Evolutionary conservation across 192 early-diverging fungal genomes (phyloP).

Genomic region (Rhizophagus clarus): DNA sequence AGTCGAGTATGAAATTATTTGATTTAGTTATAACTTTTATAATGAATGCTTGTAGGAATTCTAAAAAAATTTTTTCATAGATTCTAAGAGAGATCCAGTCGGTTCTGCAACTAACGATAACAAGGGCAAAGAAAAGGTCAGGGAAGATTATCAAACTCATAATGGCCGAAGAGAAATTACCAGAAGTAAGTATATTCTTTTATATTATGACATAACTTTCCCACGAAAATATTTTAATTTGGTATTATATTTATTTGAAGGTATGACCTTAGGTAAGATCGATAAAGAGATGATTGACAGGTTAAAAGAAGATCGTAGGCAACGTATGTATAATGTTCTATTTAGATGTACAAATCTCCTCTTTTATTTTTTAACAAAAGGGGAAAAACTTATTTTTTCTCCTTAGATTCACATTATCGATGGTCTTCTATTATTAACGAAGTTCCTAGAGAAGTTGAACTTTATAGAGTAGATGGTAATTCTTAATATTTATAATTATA

Average conservation of each 20-base stretch:
- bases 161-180: not conserved
- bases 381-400: not conserved
- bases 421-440: slow-evolving; percentile 14
- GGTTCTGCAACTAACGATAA: not conserved
- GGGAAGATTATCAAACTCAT: not conserved
- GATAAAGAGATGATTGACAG: not conserved
- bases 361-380: not conserved
- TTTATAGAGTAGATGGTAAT: not conserved
- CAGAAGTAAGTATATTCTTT: not conserved
- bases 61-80: not conserved
- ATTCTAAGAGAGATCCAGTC: not conserved
- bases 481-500: not conserved
- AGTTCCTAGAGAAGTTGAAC: not conserved
- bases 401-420: slow-evolving; percentile 5
- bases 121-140: slow-evolving; percentile 7
- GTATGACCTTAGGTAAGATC: not conserved
- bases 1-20: slow-evolving; percentile 8
- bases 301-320: not conserved
- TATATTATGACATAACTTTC: not conserved
- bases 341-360: not conserved
- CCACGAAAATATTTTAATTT: slow-evolving; percentile 2
- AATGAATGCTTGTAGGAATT: not conserved
- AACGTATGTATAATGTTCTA: not conserved
- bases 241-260: not conserved
- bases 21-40: not conserved